Base-by-base conservation (phyloP, 2,329 filamentous ascomycete genomes). In the Zopfia rhizophila region DNA sequence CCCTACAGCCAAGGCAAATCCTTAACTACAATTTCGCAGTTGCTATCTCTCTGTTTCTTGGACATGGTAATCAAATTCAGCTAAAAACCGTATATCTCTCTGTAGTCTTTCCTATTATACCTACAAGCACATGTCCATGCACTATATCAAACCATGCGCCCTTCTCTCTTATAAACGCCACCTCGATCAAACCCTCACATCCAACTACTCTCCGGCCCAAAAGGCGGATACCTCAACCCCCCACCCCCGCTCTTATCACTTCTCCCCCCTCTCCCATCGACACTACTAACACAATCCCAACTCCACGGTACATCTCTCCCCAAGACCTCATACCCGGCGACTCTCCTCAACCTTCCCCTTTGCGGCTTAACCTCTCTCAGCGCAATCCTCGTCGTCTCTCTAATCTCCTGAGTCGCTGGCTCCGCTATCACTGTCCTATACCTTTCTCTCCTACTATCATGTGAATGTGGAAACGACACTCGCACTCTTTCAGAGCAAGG, bases 211-310 rank as follows among this genome's bases (percentile, higher is more conserved):
- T 35, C 21, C 4, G 22, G 17, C 7, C 36, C 37, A 46, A 45
- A 45, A 5, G 42, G 42, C 22, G 37, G 43, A 30, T 29, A 46
- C 14, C 30, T 36, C 13, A 40, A n/a, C 6, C 38, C 7, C 45
- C 27, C n/a, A n/a, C n/a, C n/a, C n/a, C n/a, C n/a, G n/a, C n/a
- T n/a, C n/a, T n/a, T n/a, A n/a, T n/a, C n/a, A n/a, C n/a, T n/a
- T n/a, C n/a, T n/a, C n/a, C n/a, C n/a, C n/a, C n/a, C n/a, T n/a
- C n/a, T n/a, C n/a, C n/a, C n/a, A 3, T 50, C 55, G 1, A 56
- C 56, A 39, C 63, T 69, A 38, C 64, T 67, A 10, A 69, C 52
- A 22, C 65, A 68, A 18, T 69, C 66, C 66, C 66, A 69, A 41
- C 61, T 57, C 63, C 66, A 69, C 7, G 66, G 66, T 3, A 66